Percentiles rank a stretch among this genome's conserved stretches.
phyloP scores from a whole-genome alignment of 2,329 filamentous ascomycete species.

The Triangularia setosa region DNA sequence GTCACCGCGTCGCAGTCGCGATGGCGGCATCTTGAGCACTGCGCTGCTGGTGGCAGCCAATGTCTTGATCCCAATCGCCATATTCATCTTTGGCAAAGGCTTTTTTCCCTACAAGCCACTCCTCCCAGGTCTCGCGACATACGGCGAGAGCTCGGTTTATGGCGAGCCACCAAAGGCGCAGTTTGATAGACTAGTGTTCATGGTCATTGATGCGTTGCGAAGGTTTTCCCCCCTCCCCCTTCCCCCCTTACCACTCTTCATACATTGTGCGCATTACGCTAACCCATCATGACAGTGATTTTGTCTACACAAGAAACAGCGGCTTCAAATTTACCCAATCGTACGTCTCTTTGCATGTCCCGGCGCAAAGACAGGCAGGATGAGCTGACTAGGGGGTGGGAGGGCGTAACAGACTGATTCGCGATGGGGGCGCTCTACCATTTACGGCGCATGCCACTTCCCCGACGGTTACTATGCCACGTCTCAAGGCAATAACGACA shows the following conservation, averaged over 20 bases:
- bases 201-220: constrained; percentile 93
- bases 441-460: constrained; percentile 96
- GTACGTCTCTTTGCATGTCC: constrained; percentile 46
- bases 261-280: constrained; percentile 7
- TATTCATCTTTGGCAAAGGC: constrained; percentile 75
- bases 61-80: constrained; percentile 69
- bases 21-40: constrained; percentile 30
- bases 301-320: constrained; percentile 78
- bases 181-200: constrained; percentile 90
- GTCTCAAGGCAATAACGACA: constrained; percentile 94
- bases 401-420: constrained; percentile 62
- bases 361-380: not conserved
- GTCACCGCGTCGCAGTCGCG: constrained; percentile 26
- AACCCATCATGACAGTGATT: constrained; percentile 60
- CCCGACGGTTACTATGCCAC: constrained; percentile 96
- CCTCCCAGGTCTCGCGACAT: constrained; percentile 75
- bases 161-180: constrained; percentile 56
- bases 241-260: constrained; percentile 5
- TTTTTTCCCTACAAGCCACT: constrained; percentile 99
- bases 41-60: constrained; percentile 63
- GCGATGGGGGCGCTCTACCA: constrained; percentile 76
- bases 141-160: constrained; percentile 47
- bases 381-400: constrained; percentile 14
- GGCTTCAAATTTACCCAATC: constrained; percentile 86
- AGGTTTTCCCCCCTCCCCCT: constrained; percentile 62